Evolutionary conservation across 1,284 basidiomycete species (phyloP).

Genomic region (Trametes versicolor): DNA sequence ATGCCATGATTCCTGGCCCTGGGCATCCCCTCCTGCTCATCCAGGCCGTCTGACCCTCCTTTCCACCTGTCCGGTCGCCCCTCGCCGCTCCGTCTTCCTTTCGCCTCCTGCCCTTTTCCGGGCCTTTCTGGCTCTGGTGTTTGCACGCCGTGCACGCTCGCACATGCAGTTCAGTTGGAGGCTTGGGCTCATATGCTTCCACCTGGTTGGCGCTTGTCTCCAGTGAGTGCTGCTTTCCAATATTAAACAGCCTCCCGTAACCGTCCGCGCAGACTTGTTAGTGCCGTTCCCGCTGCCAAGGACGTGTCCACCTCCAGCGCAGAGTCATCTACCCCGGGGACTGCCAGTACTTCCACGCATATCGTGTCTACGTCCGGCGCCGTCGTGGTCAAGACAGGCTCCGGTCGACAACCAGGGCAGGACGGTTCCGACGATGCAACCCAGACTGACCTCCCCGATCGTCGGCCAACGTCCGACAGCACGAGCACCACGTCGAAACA

Average conservation of each 20-base stretch:
- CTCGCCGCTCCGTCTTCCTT: conserved; percentile 3
- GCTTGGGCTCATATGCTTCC: conserved; percentile 19
- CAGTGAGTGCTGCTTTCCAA: conserved; percentile 21
- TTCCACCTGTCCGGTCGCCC: neutral
- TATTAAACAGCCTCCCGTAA: neutral
- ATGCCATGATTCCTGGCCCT: conserved; percentile 32
- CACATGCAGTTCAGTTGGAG: conserved; percentile 32
- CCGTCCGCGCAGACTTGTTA: conserved; percentile 19
- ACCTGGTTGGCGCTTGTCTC: conserved; percentile 16
- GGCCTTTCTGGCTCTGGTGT: conserved; percentile 7
- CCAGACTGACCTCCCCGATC: conserved; percentile 16
- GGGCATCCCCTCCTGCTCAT: conserved; percentile 22
- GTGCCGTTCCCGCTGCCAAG: conserved; percentile 26
- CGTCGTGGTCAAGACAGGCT: conserved; percentile 5
- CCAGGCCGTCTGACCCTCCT: conserved; percentile 13
- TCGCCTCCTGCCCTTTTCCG: conserved; percentile 4
- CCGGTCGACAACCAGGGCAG: conserved; percentile 2
- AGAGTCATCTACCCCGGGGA: conserved; percentile 1
- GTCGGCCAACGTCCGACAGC: neutral
- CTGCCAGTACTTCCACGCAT: neutral
- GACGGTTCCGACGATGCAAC: conserved; percentile 20
- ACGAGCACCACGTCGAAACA: conserved; percentile 12
- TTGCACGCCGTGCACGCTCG: conserved; percentile 28
- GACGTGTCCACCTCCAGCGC: neutral
- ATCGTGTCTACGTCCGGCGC: neutral